Evolutionary conservation across 345 rosid species (phyloP), one percentile per base, ranked within the genome.

Genomic region (Populus tremula): DNA sequence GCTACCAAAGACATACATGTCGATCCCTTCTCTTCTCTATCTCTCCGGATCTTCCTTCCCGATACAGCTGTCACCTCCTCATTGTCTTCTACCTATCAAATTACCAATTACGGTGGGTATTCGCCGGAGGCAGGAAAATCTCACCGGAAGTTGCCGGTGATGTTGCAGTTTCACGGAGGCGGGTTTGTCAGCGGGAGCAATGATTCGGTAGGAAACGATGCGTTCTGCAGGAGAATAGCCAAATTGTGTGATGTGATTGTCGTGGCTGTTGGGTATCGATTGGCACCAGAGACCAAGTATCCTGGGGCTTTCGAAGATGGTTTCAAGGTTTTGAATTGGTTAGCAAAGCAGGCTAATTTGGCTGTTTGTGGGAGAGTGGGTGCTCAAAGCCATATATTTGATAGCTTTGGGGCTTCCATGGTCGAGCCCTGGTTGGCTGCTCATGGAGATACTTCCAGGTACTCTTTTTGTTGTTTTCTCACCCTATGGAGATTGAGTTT

Each of bases 151-250:
- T 78, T 95, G 54, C 97, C 99, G 35, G 91, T 92, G 83, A 86
- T 93, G 84, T 67, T 93, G 87, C 97, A 92, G 89, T 95, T 95
- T 78, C 99, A 95, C 16, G 98, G 97, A n/a, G 99, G 99, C 6
- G 98, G 94, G 72, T 93, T 91, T 73, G 93, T 93, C 45, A 85
- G 91, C 27, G 97, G 97, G 77, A 89, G 97, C 71, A 90, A 88
- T 69, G 92, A 85, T 67, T 85, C 94, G 21, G 88, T 81, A 66
- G 84, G 79, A 20, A 92, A 92, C 72, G 97, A 94, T 79, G 75
- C 70, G 80, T 92, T 94, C 70, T 94, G 96, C 70, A 84, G 93
- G 83, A 75, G 96, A 77, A 83, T 90, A 7, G 94, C 93, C 3
- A 92, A 88, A 82, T 78, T 88, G 59, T 93, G 95, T 59, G 97